Evolutionary conservation across 768 basidiomycete genomes (phyloP).

Genomic region (Rhodosporidiobolus odoratus): DNA sequence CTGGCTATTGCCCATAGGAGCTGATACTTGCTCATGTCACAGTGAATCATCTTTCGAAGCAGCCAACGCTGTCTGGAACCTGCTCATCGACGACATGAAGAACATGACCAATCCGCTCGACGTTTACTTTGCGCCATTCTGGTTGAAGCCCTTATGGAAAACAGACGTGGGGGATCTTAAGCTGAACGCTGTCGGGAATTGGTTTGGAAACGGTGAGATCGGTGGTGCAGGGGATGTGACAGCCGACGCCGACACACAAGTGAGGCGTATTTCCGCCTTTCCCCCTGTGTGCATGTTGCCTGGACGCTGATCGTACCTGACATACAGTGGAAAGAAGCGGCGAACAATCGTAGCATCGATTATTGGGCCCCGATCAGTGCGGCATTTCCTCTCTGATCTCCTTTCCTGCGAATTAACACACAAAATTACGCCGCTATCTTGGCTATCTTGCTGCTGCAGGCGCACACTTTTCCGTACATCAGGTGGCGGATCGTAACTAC

Average conservation of each 20-base stretch:
- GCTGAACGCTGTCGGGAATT: slow-evolving; percentile 6
- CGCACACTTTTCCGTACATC: neutral
- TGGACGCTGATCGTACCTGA: neutral
- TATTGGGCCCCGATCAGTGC: slow-evolving; percentile 15
- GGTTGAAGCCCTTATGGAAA: neutral
- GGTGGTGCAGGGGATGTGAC: neutral
- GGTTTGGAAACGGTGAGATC: slow-evolving; percentile 4
- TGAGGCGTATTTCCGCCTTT: neutral
- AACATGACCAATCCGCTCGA: neutral
- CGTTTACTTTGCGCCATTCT: slow-evolving; percentile 16
- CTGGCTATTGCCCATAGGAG: too few species aligned
- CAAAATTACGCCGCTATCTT: too few species aligned
- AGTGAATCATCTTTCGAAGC: slow-evolving; percentile 4
- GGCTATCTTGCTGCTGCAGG: neutral
- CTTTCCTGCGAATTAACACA: too few species aligned
- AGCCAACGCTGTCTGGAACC: slow-evolving; percentile 8
- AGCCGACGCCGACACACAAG: slow-evolving; percentile 2
- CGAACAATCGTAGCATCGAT: neutral
- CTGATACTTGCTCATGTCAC: neutral
- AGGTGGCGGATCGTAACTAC: slow-evolving; percentile 15
- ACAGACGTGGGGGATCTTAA: neutral
- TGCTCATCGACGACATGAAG: neutral
- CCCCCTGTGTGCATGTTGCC: neutral
- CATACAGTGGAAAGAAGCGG: neutral
- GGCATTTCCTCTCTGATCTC: neutral